Percentiles rank a stretch among this genome's conserved stretches.
phyloP scores from a whole-genome alignment of 371 early-diverging fungal genomes.

The Zopfochytrium polystomum region DNA sequence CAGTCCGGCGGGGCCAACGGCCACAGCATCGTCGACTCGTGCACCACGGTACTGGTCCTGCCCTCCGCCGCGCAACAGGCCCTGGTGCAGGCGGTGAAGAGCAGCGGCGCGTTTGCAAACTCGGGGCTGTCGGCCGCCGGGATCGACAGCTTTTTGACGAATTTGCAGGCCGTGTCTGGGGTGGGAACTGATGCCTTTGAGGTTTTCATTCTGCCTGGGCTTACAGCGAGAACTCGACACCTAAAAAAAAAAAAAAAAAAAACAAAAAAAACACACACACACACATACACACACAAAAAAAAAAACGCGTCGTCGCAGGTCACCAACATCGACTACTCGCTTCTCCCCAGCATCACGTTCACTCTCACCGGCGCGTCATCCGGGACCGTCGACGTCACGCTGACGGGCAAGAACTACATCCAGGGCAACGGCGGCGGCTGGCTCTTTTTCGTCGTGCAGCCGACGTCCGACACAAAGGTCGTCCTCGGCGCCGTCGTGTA shows the following conservation, averaged over 20 bases:
- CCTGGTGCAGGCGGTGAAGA: background rate
- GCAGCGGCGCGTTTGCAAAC: background rate
- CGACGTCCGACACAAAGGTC: background rate
- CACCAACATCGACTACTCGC: conserved; percentile 1
- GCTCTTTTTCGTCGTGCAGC: conserved; percentile 12
- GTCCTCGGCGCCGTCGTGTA: conserved; percentile 25
- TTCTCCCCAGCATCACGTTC: conserved; percentile 17
- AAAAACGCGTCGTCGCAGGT: conserved; percentile 7
- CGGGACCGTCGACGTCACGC: background rate
- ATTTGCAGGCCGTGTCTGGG: background rate
- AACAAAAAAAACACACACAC: too few species aligned
- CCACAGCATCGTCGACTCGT: conserved; percentile 19
- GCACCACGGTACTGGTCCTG: conserved; percentile 19
- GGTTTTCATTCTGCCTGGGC: too few species aligned
- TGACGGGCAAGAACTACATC: conserved; percentile 17
- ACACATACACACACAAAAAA: too few species aligned
- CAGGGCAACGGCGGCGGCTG: conserved; percentile 14
- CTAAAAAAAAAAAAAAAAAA: too few species aligned
- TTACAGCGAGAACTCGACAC: background rate
- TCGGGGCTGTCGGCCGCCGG: too few species aligned
- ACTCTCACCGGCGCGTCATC: conserved; percentile 4
- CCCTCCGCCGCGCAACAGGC: background rate
- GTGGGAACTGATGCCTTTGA: background rate
- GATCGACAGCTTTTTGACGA: background rate
- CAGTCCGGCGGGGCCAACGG: conserved; percentile 7